These are phyloP conservation scores for Melampsora larici-populina DNA, from an alignment of 1,284 basidiomycete species.

Conservation along the genomic window DNA sequence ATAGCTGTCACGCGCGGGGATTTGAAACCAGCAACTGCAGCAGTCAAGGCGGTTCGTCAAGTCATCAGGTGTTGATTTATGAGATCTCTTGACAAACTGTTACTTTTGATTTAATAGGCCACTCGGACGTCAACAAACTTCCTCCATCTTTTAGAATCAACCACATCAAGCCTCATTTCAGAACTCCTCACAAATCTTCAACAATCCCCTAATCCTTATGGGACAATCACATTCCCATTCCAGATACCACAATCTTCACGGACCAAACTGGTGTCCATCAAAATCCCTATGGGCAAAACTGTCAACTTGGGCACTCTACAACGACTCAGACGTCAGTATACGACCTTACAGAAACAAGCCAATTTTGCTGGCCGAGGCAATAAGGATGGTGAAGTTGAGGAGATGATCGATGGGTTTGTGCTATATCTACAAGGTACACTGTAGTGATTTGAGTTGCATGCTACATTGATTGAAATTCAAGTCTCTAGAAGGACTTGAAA, in stretches of 20 bases:
- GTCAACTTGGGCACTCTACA: constrained; percentile 31
- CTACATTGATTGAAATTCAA: too few species aligned
- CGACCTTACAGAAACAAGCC: constrained; percentile 39
- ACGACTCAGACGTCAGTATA: constrained; percentile 36
- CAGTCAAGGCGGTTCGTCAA: constrained; percentile 28
- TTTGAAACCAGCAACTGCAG: constrained; percentile 37
- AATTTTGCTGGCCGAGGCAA: constrained; percentile 28
- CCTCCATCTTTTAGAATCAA: constrained; percentile 32
- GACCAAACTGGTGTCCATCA: constrained; percentile 20
- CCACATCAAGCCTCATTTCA: constrained; percentile 18
- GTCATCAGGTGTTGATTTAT: background rate
- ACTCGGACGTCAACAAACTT: constrained; percentile 41
- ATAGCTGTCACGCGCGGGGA: constrained; percentile 22
- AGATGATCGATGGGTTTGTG: constrained; percentile 33
- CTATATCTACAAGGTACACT: constrained; percentile 36
- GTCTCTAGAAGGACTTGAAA: too few species aligned
- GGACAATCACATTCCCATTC: constrained; percentile 22
- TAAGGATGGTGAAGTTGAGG: constrained; percentile 18
- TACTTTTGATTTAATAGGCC: constrained; percentile 5
- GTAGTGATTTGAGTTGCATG: too few species aligned
- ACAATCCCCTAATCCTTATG: constrained; percentile 18
- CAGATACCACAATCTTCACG: constrained; percentile 23
- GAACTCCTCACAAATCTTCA: constrained; percentile 23
- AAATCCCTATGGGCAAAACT: constrained; percentile 36
- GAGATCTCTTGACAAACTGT: background rate